Conservation (phyloP, 768 basidiomycete species). For the Podaxis sp. region DNA sequence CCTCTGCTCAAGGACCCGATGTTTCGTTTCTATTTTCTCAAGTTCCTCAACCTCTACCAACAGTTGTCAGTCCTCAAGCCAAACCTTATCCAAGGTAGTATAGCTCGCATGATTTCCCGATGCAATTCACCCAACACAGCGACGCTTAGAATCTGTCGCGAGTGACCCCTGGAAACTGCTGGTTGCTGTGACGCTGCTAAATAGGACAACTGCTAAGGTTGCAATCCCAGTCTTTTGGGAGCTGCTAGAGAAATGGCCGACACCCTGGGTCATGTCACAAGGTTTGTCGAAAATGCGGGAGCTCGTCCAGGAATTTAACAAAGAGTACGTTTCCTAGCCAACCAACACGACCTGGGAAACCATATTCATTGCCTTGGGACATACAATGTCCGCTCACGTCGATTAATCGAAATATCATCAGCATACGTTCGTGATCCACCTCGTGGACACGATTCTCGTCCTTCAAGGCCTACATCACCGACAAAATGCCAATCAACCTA, state of each 20-base stretch:
- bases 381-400: slow-evolving; percentile 48
- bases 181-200: slow-evolving; percentile 62
- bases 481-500: slow-evolving; percentile 7
- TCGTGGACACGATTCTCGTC: slow-evolving; percentile 24
- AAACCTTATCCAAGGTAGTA: slow-evolving; percentile 34
- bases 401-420: slow-evolving; percentile 51
- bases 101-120: not conserved
- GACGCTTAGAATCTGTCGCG: slow-evolving; percentile 41
- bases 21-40: slow-evolving; percentile 22
- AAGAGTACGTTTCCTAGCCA: slow-evolving; percentile 27
- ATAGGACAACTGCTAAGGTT: slow-evolving; percentile 60
- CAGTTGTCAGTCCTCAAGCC: slow-evolving; percentile 28
- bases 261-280: slow-evolving; percentile 45
- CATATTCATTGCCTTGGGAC: slow-evolving; percentile 55
- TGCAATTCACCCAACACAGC: not conserved
- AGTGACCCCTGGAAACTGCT: slow-evolving; percentile 67
- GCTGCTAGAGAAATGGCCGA: slow-evolving; percentile 54
- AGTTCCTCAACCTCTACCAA: slow-evolving; percentile 19
- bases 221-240: slow-evolving; percentile 65
- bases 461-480: slow-evolving; percentile 22
- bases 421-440: slow-evolving; percentile 46
- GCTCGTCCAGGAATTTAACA: not conserved
- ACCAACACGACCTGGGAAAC: slow-evolving; percentile 36
- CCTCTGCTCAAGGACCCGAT: slow-evolving; percentile 18
- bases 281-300: slow-evolving; percentile 31